Conservation (phyloP, 768 basidiomycete genomes). For the Lenzites betulinus region DNA sequence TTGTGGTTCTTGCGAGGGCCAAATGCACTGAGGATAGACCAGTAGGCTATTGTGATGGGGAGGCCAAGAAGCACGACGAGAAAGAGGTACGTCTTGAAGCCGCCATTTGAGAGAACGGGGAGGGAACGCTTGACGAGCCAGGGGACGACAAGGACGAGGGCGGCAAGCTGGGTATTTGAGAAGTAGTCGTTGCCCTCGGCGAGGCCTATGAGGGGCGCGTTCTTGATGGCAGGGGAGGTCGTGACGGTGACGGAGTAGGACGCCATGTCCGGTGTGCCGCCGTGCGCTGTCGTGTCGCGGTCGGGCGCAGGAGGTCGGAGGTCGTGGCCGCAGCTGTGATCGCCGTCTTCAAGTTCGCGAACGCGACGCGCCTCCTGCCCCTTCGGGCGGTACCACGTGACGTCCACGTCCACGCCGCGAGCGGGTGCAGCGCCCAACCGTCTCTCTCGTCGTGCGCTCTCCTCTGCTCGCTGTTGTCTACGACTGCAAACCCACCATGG, state of each 20-base stretch:
- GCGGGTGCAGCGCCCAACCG: neutral
- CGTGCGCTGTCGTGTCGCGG: too few relatives aligned
- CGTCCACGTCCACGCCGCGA: conserved; percentile 7
- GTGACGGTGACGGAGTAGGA: conserved; percentile 58
- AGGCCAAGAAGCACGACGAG: conserved; percentile 71
- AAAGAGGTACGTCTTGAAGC: conserved; percentile 85
- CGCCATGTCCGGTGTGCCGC: conserved; percentile 35
- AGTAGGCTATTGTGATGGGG: conserved; percentile 84
- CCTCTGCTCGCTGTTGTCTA: neutral
- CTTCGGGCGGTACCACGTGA: conserved; percentile 6
- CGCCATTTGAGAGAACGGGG: conserved; percentile 81
- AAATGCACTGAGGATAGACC: conserved; percentile 83
- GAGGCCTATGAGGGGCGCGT: conserved; percentile 79
- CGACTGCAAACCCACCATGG: conserved; percentile 14
- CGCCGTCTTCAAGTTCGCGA: too few relatives aligned
- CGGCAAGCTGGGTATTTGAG: conserved; percentile 78
- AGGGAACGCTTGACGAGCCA: conserved; percentile 81
- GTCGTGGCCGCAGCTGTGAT: too few relatives aligned
- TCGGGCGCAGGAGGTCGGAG: too few relatives aligned
- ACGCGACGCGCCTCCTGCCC: too few relatives aligned
- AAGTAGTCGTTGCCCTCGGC: conserved; percentile 87
- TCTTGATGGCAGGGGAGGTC: conserved; percentile 77
- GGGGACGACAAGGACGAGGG: conserved; percentile 75
- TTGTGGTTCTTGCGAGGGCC: conserved; percentile 84
- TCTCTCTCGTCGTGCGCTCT: conserved; percentile 1